Evolutionary conservation across 495 filamentous ascomycete species (phyloP), one percentile per base, ranked within the genome.

Genomic region (Margaritispora aquatica): DNA sequence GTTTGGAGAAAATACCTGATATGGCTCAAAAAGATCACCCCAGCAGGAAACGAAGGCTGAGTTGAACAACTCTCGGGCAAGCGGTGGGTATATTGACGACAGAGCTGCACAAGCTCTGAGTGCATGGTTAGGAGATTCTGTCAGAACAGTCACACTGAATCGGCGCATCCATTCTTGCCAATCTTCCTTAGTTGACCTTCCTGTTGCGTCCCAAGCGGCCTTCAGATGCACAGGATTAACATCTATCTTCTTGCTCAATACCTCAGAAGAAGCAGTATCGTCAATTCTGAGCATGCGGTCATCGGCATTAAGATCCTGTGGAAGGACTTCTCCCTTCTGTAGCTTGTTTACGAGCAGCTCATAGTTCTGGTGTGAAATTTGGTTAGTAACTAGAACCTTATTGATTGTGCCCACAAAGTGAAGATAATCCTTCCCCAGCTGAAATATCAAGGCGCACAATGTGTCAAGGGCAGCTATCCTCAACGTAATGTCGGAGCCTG

Each of bases 161-260:
- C 96, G 82, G 52, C 95, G 82, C 70, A 97, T 96, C 94, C 94
- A 99, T 71, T 99, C 94, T 61, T 95, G 89, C 94, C 94, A 99
- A 71, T 99, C 94, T 69, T 99, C 94, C 51, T 89, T 85, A 1
- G 94, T 99, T 19, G 94, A 96, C 69, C 96, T 94, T 55, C 94
- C 89, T 34, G 84, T 89, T 2, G 95, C 91, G 64, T 97, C 95
- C 94, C 95, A 99, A 1, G 95, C 94, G 60, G 90, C 89, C 70
- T 96, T 96, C 10, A 99, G 79, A 76, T 99, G 94, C 66, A 97
- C 89, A 54, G 96, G 92, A 64, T 97, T 99, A 56, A 96, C 88
- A 34, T 92, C 90, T 51, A 96, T 79, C 73, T 97, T 96, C 79
- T 96, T 97, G 53, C 87, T 88, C 8, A 84, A 84, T 55, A 93